Percentiles rank a stretch among this genome's conserved stretches.
phyloP scores from a whole-genome alignment of 179 eudicot species.

The Beta macrorhiza region DNA sequence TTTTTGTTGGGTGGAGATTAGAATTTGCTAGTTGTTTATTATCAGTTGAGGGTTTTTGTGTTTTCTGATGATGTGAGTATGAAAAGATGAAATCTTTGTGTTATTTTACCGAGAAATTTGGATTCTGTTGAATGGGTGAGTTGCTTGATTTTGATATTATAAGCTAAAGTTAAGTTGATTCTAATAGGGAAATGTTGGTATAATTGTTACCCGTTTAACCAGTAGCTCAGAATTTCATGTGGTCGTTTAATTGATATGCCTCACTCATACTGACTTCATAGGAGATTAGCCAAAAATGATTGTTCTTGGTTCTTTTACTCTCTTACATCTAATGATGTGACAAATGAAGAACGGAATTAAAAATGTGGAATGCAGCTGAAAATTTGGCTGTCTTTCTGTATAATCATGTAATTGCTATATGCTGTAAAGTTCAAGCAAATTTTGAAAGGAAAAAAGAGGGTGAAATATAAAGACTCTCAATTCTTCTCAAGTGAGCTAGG shows the following conservation, averaged over 20 bases:
- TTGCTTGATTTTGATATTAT: background rate
- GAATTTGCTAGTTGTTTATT: constrained; percentile 4
- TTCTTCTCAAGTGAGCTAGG: background rate
- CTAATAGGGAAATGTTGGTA: background rate
- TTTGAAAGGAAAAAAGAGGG: background rate
- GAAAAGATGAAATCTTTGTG: constrained; percentile 18
- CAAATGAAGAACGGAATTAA: background rate
- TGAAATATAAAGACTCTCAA: background rate
- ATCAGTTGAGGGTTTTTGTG: background rate
- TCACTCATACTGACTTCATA: background rate
- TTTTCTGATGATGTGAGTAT: background rate
- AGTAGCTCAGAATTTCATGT: background rate
- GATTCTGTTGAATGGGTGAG: background rate
- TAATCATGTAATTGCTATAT: background rate
- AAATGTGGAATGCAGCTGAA: background rate
- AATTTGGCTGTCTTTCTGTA: background rate
- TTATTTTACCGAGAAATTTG: background rate
- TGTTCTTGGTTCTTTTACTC: background rate
- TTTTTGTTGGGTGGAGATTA: background rate
- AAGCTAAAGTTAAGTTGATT: background rate
- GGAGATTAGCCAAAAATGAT: background rate
- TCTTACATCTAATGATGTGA: background rate
- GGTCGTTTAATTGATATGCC: constrained; percentile 5
- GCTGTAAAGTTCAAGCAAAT: background rate
- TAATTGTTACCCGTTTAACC: too few species aligned